phyloP scores from a whole-genome alignment of 352 stramenopile genomes.

The Pythium coloratum region DNA sequence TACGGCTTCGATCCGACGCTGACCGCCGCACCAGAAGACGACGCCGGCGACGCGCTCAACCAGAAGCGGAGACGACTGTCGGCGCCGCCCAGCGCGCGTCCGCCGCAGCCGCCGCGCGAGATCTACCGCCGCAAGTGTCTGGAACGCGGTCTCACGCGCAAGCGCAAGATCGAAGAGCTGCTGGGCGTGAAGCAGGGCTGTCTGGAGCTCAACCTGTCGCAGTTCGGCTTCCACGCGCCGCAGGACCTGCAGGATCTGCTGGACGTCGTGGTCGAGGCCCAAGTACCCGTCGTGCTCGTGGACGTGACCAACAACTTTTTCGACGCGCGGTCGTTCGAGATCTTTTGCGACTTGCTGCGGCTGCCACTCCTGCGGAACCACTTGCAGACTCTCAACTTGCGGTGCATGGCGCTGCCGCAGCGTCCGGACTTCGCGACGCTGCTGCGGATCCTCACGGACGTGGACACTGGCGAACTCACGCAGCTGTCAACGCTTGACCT shows the following conservation, averaged over 20 bases:
- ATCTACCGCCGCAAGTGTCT: conserved; percentile 42
- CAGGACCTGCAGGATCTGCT: conserved; percentile 54
- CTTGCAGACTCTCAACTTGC: conserved; percentile 41
- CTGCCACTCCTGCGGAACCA: conserved; percentile 35
- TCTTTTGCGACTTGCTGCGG: conserved; percentile 48
- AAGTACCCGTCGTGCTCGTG: conserved; percentile 45
- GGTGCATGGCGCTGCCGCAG: conserved; percentile 50
- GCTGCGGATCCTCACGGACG: conserved; percentile 38
- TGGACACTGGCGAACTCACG: conserved; percentile 21
- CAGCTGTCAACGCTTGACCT: conserved; percentile 56
- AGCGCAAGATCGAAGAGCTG: conserved; percentile 40
- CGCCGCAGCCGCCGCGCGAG: conserved; percentile 23
- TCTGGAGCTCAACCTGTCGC: conserved; percentile 48
- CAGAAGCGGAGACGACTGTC: conserved; percentile 33
- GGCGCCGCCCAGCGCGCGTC: background rate
- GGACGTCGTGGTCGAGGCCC: conserved; percentile 37
- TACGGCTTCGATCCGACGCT: conserved; percentile 52
- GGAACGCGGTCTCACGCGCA: conserved; percentile 38
- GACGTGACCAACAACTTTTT: conserved; percentile 69
- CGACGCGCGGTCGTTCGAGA: conserved; percentile 46
- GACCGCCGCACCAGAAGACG: conserved; percentile 5
- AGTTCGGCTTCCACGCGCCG: conserved; percentile 51
- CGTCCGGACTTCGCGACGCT: conserved; percentile 45
- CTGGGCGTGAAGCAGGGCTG: conserved; percentile 39
- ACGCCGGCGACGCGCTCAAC: conserved; percentile 11